These are phyloP conservation scores for Abrus pulchellus DNA, from an alignment of 306 rosid species.

Conservation along the genomic window DNA sequence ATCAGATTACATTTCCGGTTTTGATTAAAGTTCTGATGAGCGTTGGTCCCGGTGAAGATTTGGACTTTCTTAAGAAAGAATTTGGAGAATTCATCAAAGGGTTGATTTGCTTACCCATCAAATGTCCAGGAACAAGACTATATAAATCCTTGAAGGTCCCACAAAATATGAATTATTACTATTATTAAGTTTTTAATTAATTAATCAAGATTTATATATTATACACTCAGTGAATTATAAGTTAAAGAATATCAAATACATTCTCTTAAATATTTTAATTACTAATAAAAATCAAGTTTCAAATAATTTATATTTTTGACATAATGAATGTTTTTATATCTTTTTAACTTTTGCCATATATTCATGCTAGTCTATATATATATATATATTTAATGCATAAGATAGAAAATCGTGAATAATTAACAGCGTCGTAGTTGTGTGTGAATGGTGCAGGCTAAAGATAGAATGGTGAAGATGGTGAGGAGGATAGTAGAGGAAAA, in stretches of 20 bases:
- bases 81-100: conserved; percentile 88
- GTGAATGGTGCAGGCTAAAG: conserved; percentile 72
- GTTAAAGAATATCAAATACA: not conserved
- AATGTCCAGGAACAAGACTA: conserved; percentile 83
- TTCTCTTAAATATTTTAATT: not conserved
- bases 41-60: conserved; percentile 78
- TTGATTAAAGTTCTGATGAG: conserved; percentile 81
- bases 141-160: conserved; percentile 89
- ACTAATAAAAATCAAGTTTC: no score
- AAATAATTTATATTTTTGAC: no score
- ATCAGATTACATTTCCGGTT: conserved; percentile 79
- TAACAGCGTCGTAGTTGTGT: not conserved
- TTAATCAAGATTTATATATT: not conserved
- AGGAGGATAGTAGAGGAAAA: conserved; percentile 63
- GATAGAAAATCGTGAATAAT: not conserved
- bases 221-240: not conserved
- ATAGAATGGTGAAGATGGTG: conserved; percentile 76
- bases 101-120: conserved; percentile 84
- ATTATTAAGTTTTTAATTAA: not conserved
- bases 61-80: conserved; percentile 72
- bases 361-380: not conserved
- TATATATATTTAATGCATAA: no score
- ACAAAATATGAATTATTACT: not conserved
- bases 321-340: no score
- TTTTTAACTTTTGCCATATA: not conserved